A percentile compares a stretch with the other conserved stretches of the same genome.
phyloP scores from a whole-genome alignment of 164 flowering plant species.

The Magnolia officinalis region DNA sequence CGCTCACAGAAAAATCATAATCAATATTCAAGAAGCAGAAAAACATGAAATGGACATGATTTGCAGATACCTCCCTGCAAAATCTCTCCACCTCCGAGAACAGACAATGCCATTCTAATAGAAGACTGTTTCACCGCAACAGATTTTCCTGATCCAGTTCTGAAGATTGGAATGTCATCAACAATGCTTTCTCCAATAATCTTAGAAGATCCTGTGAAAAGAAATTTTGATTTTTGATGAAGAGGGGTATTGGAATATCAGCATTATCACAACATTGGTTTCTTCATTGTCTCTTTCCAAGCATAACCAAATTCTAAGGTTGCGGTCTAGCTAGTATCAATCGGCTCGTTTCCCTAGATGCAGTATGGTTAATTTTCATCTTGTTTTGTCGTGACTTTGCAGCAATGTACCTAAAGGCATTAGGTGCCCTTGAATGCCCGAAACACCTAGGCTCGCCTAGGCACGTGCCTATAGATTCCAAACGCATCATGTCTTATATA shows the following conservation, averaged over 20 bases:
- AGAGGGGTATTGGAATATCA: neutral
- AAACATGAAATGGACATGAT: neutral
- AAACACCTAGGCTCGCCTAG: no score
- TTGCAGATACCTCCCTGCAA: neutral
- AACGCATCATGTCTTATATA: no score
- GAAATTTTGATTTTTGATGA: neutral
- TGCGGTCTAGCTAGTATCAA: neutral
- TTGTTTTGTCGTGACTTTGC: neutral
- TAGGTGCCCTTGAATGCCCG: no score
- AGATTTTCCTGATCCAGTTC: slow-evolving; percentile 14
- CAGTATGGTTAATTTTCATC: neutral
- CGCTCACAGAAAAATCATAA: neutral
- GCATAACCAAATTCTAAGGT: neutral
- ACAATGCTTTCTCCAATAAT: neutral
- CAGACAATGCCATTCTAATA: slow-evolving; percentile 6
- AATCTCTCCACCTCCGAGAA: slow-evolving; percentile 9
- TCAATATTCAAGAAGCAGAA: neutral
- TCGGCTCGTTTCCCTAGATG: neutral
- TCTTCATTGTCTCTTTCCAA: neutral
- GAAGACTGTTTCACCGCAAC: slow-evolving; percentile 7
- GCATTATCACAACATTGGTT: neutral
- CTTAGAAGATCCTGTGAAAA: neutral
- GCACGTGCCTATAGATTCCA: no score
- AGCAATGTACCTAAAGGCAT: neutral
- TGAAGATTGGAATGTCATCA: slow-evolving; percentile 4